Evolutionary conservation across 805 yeast species (phyloP), one percentile per base, ranked within the genome.

Genomic region (Saturnispora galanensis): DNA sequence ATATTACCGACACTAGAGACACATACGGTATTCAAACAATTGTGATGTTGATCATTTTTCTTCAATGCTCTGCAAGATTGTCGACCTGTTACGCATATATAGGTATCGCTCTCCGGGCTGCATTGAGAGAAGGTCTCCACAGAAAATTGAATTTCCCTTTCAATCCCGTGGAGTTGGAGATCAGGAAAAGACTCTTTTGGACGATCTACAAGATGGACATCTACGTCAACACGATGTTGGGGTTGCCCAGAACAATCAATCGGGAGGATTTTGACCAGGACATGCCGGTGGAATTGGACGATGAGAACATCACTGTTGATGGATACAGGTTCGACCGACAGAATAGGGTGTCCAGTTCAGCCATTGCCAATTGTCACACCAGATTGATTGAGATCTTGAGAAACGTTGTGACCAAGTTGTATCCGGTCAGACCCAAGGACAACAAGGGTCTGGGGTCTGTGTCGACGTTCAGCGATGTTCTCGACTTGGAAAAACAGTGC

Each of bases 181-280:
- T 85, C 1, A 70, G 95, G 48, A 88, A 87, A 61, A 70, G 96
- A 47, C 64, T 89, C 35, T 88, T 88, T 59, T 88, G 90, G 84
- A 82, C 96, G 1, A 81, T 88, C 50, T 83, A 84, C 60, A 88
- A 88, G 59, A 83, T 87, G 82, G 96, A 89, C 57, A 78, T 86
- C 37, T 88, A 89, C 59, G 84, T 87, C 55, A 85, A 84, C 59
- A 83, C 95, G 8, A 79, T 88, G 66, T 60, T 89, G 51, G 96
- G 96, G 1, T 67, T 88, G 41, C 97, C 97, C 1, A 68, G 86
- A 47, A 76, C 88, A 2, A 74, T 87, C 13, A 68, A 76, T 40
- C 83, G 81, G 49, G 84, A 80, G 50, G 95, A 86, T 52, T 79
- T 85, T 51, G 95, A 88, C 63, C 96, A 88, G 60, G 89, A 82